Evolutionary conservation across 2,329 filamentous ascomycete species (phyloP), one percentile per base, ranked within the genome.

Genomic region (Dothiorella sarmentorum): DNA sequence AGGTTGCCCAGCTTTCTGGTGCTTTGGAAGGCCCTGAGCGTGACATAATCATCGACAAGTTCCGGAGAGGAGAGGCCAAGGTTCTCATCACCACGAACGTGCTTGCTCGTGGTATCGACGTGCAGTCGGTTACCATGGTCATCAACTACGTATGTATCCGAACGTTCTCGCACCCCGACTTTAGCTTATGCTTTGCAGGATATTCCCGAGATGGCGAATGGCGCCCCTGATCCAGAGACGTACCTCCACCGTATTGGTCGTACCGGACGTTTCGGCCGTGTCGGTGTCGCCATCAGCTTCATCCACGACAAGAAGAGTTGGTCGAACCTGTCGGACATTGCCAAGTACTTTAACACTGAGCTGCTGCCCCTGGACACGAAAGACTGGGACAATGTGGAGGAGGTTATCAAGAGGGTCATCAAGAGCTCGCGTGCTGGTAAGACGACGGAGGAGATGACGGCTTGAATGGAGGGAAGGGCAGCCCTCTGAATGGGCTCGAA

Each of bases 61-160:
- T 99, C 83, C 87, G 94, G 60, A 83, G 78, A 43, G 93, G 93
- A 37, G 83, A 87, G 60, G 91, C 91, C 68, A 99, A 99, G 78
- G 94, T 99, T 7, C 86, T 99, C 62, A 97, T 99, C 69, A 95
- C 94, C 1, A 99, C 94, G 66, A 99, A 99, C 69, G 92, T 99
- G 35, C 83, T 99, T 60, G 90, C 94, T 7, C 91, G 94, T 70
- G 94, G 94, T 71, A 97, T 99, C 68, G 94, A 99, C 69, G 78
- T 97, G 71, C 75, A 95, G 77, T 87, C 86, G 26, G 94, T 99
- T 13, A 96, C 91, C 9, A 94, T 99, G 87, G 94, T 99, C 56
- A 91, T 99, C 80, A 99, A 99, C 80, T 99, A 99, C 75, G 82
- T 82, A 75, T 63, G 77, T 70, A 63, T 66, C 63, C 13, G 9